Base-by-base conservation (phyloP, 2,329 filamentous ascomycete species). In the Metarhizium humberi region DNA sequence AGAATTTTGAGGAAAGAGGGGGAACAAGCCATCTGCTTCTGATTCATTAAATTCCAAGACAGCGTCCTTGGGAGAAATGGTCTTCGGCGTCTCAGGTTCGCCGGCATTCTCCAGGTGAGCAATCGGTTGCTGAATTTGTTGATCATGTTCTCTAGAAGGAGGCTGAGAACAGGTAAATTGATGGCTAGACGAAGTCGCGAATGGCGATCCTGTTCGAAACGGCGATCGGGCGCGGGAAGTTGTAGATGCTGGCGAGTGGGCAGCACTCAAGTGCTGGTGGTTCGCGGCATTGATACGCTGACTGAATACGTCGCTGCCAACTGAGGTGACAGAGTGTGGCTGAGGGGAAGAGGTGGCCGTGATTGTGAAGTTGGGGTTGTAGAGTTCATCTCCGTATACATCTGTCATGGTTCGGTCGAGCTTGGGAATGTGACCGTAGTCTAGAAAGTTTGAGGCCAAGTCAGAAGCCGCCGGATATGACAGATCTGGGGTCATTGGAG, bases 31-130 rank as follows among this genome's bases (percentile, higher is more conserved):
- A 50, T 87, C 86, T 18, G 86, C 84, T 3, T 92, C 88, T 0
- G 77, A 71, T 43, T 94, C 90, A 58, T 86, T 82, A 67, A 92
- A 96, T 57, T 96, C 92, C 51, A 96, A 73, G 57, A 95, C 73
- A 1, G 92, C 89, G 64, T 97, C 92, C 72, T 95, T 95, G 29
- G 92, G 94, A 1, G 92, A 97, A 50, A 99, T 96, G 0, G 92
- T 96, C 70, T 90, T 89, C n/a, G 86, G 78, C 0, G 78, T 79
- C 6, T 77, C 69, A 1, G 76, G 73, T 49, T 78, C 70, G 32
- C 72, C 61, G 62, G 59, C 72, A 65, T 55, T 68, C 59, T 53
- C 61, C 58, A 77, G 64, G 40, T 77, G 73, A 20, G 50, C 36
- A 8, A 11, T 5, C 75, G 71, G 46, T 72, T 73, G 18, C 74